Conservation (phyloP, 139 green algal genomes). For the Closterium sp. region DNA sequence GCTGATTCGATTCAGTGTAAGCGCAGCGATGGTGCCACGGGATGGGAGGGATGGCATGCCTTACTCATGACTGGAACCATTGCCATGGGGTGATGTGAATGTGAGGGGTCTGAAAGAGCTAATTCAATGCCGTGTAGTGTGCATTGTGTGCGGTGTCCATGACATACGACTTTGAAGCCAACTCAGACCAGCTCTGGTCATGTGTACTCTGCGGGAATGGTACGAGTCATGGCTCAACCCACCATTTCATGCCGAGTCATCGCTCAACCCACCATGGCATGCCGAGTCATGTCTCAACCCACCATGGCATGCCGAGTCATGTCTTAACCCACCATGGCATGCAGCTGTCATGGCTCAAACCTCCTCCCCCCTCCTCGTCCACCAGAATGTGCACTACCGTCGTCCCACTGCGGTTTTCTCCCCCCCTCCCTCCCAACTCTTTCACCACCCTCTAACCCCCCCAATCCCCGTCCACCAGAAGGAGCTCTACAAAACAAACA, state of each 20-base stretch:
- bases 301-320: no score
- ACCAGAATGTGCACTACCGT: no score
- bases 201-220: neutral
- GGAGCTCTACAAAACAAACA: neutral
- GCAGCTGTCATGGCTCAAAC: neutral
- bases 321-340: no score
- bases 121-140: neutral
- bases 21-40: neutral
- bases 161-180: neutral
- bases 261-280: neutral
- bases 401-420: no score
- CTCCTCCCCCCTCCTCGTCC: no score
- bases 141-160: neutral
- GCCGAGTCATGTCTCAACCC: neutral
- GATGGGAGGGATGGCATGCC: no score
- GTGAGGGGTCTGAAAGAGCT: neutral
- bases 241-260: neutral
- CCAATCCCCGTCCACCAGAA: no score
- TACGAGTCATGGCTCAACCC: neutral
- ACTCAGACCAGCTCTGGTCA: neutral
- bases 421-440: no score
- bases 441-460: no score
- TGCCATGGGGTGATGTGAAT: neutral
- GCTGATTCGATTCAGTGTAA: conserved; percentile 28
- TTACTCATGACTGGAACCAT: neutral